Evolutionary conservation across 805 yeast genomes (phyloP).

Genomic region (Tetrapisispora taiwanensis): DNA sequence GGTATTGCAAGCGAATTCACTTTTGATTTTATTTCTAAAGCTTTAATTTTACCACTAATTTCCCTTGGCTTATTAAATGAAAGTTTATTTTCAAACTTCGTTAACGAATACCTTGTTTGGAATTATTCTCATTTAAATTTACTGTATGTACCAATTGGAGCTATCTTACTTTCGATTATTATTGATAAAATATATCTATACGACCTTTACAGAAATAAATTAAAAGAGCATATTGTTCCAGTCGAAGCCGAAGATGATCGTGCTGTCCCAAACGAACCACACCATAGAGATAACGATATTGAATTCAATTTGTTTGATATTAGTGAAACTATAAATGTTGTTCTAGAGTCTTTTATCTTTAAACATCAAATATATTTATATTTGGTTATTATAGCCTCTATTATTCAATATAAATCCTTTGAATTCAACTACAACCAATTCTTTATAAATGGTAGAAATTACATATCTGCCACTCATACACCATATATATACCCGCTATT

Average conservation of each 20-base stretch:
- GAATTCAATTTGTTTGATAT: conserved; percentile 1
- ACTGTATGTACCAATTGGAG: conserved; percentile 15
- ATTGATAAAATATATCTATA: conserved; percentile 13
- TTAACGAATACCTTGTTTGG: not conserved
- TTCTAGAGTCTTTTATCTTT: not conserved
- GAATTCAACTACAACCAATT: not conserved
- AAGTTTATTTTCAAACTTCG: not conserved
- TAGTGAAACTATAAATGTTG: conserved; percentile 1
- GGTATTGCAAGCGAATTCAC: conserved; percentile 14
- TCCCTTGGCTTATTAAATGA: not conserved
- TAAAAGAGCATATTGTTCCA: conserved; percentile 15
- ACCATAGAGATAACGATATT: not conserved
- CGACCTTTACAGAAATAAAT: conserved; percentile 7
- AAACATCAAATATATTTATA: not conserved
- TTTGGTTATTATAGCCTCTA: not conserved
- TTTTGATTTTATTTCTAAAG: conserved; percentile 8
- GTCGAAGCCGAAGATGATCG: conserved; percentile 6
- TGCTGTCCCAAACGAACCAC: not conserved
- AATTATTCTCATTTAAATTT: conserved; percentile 11
- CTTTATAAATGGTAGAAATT: not conserved
- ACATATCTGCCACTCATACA: not conserved
- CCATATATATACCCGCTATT: not conserved
- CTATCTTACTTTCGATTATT: conserved; percentile 8
- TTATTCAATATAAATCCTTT: not conserved
- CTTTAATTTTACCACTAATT: conserved; percentile 6